Evolutionary conservation across 2,329 filamentous ascomycete species (phyloP).

Genomic region (Cordyceps cateniannulata): DNA sequence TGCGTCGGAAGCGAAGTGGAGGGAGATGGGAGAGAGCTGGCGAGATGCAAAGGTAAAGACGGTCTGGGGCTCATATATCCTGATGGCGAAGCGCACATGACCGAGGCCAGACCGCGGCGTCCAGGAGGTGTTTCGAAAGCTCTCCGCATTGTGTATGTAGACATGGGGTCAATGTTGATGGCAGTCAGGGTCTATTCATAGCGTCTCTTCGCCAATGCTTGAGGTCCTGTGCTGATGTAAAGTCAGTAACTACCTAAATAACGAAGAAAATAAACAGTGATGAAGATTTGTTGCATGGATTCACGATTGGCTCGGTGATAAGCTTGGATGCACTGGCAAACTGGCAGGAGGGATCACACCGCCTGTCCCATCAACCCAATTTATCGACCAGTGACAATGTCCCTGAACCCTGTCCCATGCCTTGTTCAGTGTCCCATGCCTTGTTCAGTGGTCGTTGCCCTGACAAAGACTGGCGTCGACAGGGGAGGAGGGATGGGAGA

Average conservation of each 20-base stretch:
- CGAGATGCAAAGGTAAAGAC: slow-evolving; percentile 46
- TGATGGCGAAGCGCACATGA: slow-evolving; percentile 44
- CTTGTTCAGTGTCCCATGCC: no score
- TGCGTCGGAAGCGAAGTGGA: slow-evolving; percentile 46
- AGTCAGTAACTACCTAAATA: not conserved
- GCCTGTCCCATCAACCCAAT: not conserved
- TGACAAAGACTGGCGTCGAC: slow-evolving; percentile 25
- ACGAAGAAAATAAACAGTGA: not conserved
- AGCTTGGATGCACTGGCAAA: not conserved
- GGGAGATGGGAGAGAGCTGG: slow-evolving; percentile 41
- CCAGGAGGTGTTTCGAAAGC: slow-evolving; percentile 2
- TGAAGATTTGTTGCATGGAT: not conserved
- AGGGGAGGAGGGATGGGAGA: slow-evolving; percentile 5
- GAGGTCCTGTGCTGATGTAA: not conserved
- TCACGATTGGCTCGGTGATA: not conserved
- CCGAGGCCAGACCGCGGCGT: not conserved
- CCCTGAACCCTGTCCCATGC: not conserved
- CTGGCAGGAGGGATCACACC: not conserved
- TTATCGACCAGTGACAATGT: not conserved
- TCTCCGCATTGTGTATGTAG: not conserved
- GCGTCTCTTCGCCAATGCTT: not conserved
- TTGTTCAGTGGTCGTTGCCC: slow-evolving; percentile 23
- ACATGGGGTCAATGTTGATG: no score
- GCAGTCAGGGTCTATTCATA: not conserved
- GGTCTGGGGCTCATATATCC: slow-evolving; percentile 55